Evolutionary conservation across 208 protist species (phyloP).

Genomic region (Paratrypanosoma confusum): DNA sequence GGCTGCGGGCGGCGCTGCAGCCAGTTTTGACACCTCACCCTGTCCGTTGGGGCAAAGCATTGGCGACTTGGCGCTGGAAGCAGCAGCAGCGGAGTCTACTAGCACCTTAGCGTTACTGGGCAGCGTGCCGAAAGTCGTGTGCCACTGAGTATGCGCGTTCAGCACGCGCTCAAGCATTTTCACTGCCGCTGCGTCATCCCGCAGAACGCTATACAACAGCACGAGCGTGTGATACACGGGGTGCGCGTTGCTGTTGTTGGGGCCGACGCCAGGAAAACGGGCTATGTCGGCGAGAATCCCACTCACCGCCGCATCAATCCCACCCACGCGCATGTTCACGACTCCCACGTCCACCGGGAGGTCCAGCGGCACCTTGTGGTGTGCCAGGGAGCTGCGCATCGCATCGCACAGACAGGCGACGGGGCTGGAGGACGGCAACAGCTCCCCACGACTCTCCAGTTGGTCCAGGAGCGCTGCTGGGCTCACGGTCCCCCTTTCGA

Average conservation of each 20-base stretch:
- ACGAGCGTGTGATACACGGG: constrained; percentile 53
- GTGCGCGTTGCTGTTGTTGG: constrained; percentile 24
- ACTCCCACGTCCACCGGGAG: constrained; percentile 24
- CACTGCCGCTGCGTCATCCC: constrained; percentile 43
- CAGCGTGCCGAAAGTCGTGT: too few relatives aligned
- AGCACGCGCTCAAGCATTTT: constrained; percentile 29
- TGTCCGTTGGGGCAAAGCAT: too few relatives aligned
- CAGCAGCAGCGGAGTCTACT: not conserved
- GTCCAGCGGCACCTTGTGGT: constrained; percentile 19
- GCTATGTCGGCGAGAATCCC: constrained; percentile 17
- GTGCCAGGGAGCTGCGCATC: constrained; percentile 35
- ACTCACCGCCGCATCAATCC: constrained; percentile 26
- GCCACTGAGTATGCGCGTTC: too few relatives aligned
- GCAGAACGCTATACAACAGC: constrained; percentile 47
- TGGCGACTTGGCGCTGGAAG: too few relatives aligned
- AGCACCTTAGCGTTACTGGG: not conserved
- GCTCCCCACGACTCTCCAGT: constrained; percentile 23
- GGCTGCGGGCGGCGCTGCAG: not conserved
- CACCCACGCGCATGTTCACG: constrained; percentile 46
- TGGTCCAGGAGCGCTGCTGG: constrained; percentile 37
- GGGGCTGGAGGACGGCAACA: constrained; percentile 6
- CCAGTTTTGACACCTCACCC: too few relatives aligned
- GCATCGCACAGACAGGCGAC: constrained; percentile 12
- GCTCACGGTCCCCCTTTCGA: constrained; percentile 24
- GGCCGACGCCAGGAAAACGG: constrained; percentile 12